Conservation (phyloP, 495 filamentous ascomycete genomes). For the Podospora conica region DNA sequence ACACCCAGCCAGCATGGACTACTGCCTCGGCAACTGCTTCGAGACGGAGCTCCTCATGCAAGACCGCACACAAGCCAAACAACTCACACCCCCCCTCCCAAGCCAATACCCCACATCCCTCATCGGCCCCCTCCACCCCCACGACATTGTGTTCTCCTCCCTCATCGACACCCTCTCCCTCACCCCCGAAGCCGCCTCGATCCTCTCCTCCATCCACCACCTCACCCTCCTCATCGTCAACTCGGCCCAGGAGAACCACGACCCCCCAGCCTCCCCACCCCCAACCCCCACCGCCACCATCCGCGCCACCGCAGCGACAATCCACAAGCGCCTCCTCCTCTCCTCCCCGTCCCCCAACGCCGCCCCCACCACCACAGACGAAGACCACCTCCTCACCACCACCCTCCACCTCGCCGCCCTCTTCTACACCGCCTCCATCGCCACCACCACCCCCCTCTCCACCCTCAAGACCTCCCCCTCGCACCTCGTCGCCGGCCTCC, state of each 20-base stretch:
- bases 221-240: conserved; percentile 1
- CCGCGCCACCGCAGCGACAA: not conserved
- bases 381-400: not conserved
- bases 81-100: not conserved
- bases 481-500: not conserved
- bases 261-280: not conserved
- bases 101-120: not conserved
- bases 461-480: not conserved
- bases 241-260: not conserved
- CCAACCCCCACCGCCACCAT: not conserved
- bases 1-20: conserved; percentile 15
- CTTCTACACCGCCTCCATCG: conserved; percentile 2
- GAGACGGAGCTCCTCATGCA: conserved; percentile 16
- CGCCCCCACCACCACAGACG: not conserved
- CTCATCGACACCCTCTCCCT: not conserved
- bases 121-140: not conserved
- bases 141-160: not conserved
- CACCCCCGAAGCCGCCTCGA: not conserved
- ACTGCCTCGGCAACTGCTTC: conserved; percentile 19
- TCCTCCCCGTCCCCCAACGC: not conserved
- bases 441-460: not conserved
- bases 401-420: conserved; percentile 11
- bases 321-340: not conserved
- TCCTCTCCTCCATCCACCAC: not conserved
- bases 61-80: not conserved